A percentile compares a stretch with the other conserved stretches of the same genome.
Conservation (phyloP, 106 monocot species). For the Dendrobium officinale region DNA sequence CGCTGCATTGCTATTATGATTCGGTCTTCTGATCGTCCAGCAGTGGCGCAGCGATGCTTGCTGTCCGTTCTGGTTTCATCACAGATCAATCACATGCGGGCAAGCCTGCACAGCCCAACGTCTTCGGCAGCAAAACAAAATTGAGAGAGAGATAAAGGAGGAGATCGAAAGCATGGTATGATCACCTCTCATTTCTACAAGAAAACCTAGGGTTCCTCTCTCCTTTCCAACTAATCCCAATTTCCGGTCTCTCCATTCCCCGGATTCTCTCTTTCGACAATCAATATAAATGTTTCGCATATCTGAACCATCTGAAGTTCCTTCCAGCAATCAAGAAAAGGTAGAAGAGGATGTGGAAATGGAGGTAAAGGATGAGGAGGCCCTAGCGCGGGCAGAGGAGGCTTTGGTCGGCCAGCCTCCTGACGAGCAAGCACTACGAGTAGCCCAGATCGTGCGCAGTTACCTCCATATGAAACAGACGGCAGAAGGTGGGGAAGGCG, state of each 20-base stretch:
- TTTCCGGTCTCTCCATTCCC: neutral
- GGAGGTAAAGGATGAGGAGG: constrained; percentile 2
- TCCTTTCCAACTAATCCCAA: neutral
- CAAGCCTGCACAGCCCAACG: too few species aligned
- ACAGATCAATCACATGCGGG: too few species aligned
- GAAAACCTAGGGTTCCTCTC: neutral
- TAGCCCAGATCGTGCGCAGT: constrained; percentile 36
- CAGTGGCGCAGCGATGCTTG: too few species aligned
- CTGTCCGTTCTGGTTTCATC: too few species aligned
- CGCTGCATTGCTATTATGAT: too few species aligned
- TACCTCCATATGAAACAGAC: constrained; percentile 17
- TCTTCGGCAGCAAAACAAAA: too few species aligned
- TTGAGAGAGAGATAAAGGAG: neutral
- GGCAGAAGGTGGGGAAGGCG: neutral
- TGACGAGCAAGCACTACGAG: constrained; percentile 6
- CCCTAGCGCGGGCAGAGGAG: neutral
- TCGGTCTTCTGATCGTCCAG: too few species aligned
- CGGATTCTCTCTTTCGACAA: neutral
- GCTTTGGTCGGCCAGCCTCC: neutral
- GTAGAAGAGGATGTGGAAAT: neutral
- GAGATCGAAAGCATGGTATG: neutral
- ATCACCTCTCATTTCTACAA: neutral
- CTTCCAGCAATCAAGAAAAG: neutral
- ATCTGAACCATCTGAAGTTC: neutral
- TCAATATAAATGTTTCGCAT: neutral